These are phyloP conservation scores for Xylaria longipes DNA, from an alignment of 495 filamentous ascomycete species.

Conservation along the genomic window DNA sequence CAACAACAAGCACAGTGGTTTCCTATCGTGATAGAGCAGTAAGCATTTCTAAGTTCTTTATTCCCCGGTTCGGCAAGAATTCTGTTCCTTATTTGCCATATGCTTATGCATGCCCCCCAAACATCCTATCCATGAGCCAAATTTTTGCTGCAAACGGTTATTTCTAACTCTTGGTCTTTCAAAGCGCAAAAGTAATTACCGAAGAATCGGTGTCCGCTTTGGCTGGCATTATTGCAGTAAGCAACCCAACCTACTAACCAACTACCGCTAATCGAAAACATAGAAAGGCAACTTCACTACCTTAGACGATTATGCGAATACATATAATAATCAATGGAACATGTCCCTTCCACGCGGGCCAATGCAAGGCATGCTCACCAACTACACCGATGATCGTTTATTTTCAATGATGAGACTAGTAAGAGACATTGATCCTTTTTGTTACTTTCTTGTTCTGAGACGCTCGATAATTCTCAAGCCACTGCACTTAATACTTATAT, in stretches of 20 bases:
- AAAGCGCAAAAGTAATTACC: neutral
- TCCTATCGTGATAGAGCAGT: conserved; percentile 11
- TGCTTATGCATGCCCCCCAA: too few relatives aligned
- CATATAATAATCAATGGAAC: conserved; percentile 9
- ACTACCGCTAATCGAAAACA: neutral
- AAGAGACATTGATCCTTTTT: neutral
- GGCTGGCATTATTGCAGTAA: conserved; percentile 14
- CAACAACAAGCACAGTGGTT: neutral
- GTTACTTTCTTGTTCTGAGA: neutral
- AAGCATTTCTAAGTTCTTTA: too few relatives aligned
- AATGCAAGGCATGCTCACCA: neutral
- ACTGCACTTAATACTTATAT: neutral
- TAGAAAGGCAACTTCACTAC: conserved; percentile 13
- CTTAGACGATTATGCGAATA: conserved; percentile 8
- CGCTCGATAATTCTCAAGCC: neutral
- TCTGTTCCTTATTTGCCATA: too few relatives aligned
- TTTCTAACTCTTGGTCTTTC: too few relatives aligned
- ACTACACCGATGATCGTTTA: conserved; percentile 5
- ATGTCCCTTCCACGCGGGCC: conserved; percentile 11
- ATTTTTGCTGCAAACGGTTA: too few relatives aligned
- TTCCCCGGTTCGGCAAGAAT: too few relatives aligned
- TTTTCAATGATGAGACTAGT: conserved; percentile 20
- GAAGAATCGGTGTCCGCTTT: neutral
- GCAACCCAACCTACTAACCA: neutral
- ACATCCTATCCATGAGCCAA: too few relatives aligned